phyloP scores from a whole-genome alignment of 2,329 filamentous ascomycete species.

The Sporothrix pseudoabietina region DNA sequence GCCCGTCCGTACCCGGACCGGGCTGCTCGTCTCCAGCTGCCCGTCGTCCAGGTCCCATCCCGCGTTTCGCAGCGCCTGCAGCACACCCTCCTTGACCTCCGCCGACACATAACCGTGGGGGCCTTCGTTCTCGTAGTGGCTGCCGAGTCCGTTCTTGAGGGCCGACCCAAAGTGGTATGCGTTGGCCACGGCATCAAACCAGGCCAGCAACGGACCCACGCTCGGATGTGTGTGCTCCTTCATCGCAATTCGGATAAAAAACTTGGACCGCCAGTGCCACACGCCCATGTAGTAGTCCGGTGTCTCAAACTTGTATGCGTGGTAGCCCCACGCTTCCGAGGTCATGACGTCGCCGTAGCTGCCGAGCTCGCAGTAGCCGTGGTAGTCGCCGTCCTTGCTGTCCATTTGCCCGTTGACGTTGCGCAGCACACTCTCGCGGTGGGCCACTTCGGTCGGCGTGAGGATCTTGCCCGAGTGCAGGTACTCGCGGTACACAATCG shows the following conservation, averaged over 20 bases:
- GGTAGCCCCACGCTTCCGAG: constrained; percentile 41
- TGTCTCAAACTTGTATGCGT: constrained; percentile 43
- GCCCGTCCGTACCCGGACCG: constrained; percentile 45
- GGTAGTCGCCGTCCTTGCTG: constrained; percentile 43
- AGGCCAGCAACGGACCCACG: constrained; percentile 41
- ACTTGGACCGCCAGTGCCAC: constrained; percentile 47
- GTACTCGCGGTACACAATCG: constrained; percentile 69
- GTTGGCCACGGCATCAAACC: constrained; percentile 50
- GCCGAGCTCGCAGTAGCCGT: constrained; percentile 41
- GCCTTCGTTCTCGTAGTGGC: constrained; percentile 44
- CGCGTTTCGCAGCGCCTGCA: constrained; percentile 45
- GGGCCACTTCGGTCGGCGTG: constrained; percentile 66
- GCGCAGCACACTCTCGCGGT: constrained; percentile 66
- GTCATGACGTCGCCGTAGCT: constrained; percentile 47
- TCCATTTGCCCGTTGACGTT: constrained; percentile 51
- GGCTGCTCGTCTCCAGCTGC: constrained; percentile 67
- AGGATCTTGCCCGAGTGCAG: constrained; percentile 56
- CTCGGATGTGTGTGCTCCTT: constrained; percentile 56
- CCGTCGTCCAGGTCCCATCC: constrained; percentile 69
- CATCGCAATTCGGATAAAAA: constrained; percentile 58
- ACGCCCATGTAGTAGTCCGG: constrained; percentile 66
- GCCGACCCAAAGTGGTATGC: constrained; percentile 44
- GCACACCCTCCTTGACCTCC: constrained; percentile 42
- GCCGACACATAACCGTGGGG: constrained; percentile 50
- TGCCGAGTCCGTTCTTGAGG: constrained; percentile 43